phyloP scores from a whole-genome alignment of 2,329 filamentous ascomycete genomes.

The Aspergillus caelatus region DNA sequence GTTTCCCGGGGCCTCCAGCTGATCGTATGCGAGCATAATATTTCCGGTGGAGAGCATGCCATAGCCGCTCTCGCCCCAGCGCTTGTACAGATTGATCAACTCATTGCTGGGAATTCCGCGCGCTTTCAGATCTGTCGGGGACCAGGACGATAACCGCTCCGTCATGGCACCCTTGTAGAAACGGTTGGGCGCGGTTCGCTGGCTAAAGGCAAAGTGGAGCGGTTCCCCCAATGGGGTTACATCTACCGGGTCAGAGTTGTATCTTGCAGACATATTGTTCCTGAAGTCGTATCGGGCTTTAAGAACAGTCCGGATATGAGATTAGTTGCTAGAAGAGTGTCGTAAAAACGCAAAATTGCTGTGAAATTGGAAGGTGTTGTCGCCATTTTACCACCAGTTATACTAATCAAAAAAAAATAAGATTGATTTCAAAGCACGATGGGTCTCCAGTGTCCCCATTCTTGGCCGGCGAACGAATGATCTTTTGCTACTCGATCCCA shows the following conservation, averaged over 20 bases:
- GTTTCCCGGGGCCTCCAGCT: constrained; percentile 60
- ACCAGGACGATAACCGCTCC: constrained; percentile 65
- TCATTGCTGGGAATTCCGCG: constrained; percentile 59
- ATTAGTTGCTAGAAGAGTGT: not conserved
- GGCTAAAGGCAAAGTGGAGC: constrained; percentile 55
- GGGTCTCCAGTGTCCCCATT: not conserved
- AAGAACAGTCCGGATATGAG: not conserved
- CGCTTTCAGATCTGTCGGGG: constrained; percentile 53
- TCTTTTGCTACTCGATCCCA: not conserved
- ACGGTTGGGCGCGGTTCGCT: constrained; percentile 63
- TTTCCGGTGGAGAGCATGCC: constrained; percentile 65
- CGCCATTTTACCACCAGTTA: not conserved
- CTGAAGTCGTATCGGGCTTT: not conserved
- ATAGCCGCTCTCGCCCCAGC: constrained; percentile 62
- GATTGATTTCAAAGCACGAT: constrained; percentile 1
- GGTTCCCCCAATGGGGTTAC: constrained; percentile 50
- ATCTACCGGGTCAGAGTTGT: constrained; percentile 20
- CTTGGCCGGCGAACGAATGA: not conserved
- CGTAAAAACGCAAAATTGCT: not conserved
- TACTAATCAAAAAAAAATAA: not conserved
- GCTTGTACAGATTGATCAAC: constrained; percentile 60
- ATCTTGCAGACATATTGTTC: not conserved
- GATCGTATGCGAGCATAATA: constrained; percentile 64
- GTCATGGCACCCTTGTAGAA: constrained; percentile 71
- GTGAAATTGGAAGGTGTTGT: not conserved